Percentiles rank a stretch among this genome's conserved stretches.
phyloP scores from a whole-genome alignment of 257 asterid species.

The Anisodus tanguticus region DNA sequence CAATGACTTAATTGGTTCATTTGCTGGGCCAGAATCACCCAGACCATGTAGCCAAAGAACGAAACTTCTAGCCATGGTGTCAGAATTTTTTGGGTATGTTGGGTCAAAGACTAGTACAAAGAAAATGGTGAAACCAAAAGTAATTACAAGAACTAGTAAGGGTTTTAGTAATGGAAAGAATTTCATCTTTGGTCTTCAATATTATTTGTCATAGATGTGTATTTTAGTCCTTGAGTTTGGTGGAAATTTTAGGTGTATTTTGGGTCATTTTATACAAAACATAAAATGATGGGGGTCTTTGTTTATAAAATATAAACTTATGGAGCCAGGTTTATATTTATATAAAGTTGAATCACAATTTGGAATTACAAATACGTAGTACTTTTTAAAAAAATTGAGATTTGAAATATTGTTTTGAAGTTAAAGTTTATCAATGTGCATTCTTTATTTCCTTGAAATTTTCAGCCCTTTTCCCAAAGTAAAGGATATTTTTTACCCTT shows the following conservation, averaged over 20 bases:
- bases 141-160: constrained; percentile 47
- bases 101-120: constrained; percentile 47
- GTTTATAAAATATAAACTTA: no score
- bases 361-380: no score
- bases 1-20: constrained; percentile 81
- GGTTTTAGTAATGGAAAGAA: constrained; percentile 46
- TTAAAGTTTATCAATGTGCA: no score
- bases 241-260: not conserved
- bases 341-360: no score
- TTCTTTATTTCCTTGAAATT: no score
- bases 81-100: constrained; percentile 35
- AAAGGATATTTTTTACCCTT: no score
- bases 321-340: no score
- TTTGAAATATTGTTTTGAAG: no score
- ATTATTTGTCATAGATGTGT: not conserved
- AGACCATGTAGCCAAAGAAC: constrained; percentile 92
- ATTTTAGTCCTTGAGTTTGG: not conserved
- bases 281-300: no score
- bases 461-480: no score
- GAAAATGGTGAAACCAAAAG: constrained; percentile 58
- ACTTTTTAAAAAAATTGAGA: no score
- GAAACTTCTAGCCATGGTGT: constrained; percentile 73
- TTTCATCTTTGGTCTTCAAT: constrained; percentile 49
- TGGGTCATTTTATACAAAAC: no score
- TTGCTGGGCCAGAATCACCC: constrained; percentile 97